phyloP scores from a whole-genome alignment of 163 green algal species.

The Scenedesmus sp. region DNA sequence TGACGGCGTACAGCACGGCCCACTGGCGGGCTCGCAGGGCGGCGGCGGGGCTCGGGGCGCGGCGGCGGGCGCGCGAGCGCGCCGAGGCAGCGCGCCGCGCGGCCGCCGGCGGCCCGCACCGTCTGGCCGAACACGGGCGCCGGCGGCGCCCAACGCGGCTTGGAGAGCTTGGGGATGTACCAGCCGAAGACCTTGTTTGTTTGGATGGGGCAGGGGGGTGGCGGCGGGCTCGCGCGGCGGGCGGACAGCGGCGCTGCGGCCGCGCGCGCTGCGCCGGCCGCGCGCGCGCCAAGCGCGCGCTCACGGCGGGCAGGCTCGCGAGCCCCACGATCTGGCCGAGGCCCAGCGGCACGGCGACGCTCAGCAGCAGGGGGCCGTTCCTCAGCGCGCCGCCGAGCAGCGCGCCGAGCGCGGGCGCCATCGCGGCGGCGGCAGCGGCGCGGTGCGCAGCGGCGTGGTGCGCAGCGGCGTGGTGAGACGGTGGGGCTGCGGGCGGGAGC shows the following conservation, averaged over 20 bases:
- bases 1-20: conserved; percentile 41
- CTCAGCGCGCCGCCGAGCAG: too few relatives aligned
- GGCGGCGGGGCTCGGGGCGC: background rate
- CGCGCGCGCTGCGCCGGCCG: too few relatives aligned
- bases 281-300: too few relatives aligned
- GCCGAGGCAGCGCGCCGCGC: background rate
- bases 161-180: conserved; percentile 41
- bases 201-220: too few relatives aligned
- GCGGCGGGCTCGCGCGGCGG: too few relatives aligned
- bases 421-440: too few relatives aligned
- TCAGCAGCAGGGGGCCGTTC: conserved; percentile 4
- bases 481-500: too few relatives aligned
- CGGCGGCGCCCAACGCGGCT: conserved; percentile 27
- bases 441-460: too few relatives aligned
- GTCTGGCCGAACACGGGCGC: conserved; percentile 37
- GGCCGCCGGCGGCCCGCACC: background rate
- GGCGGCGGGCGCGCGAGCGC: background rate
- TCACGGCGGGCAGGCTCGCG: conserved; percentile 26
- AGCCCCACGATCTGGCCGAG: conserved; percentile 34
- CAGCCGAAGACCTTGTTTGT: too few relatives aligned
- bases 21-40: background rate
- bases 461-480: too few relatives aligned
- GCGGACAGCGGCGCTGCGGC: too few relatives aligned
- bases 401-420: too few relatives aligned
- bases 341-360: conserved; percentile 15